Base-by-base conservation (phyloP, 495 filamentous ascomycete species). In the Talaromyces liani region DNA sequence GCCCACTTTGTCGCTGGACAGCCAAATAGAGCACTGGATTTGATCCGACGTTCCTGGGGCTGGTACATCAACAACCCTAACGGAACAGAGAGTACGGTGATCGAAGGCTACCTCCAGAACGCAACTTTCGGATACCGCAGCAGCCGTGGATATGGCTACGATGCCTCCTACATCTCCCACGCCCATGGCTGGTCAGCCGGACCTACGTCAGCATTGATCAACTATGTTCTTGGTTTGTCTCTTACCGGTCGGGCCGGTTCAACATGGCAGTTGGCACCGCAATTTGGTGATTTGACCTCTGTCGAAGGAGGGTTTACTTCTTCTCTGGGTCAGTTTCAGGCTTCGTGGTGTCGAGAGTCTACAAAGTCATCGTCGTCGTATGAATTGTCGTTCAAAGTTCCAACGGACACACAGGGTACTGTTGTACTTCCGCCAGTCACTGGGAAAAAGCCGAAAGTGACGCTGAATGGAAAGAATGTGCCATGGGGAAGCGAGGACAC, bases 111-210 rank as follows among this genome's bases (percentile, higher is more conserved):
- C 65, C 70, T 82, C 10, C 71, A 69, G 2, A 80, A 86, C 68
- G 85, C 84, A 22, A 71, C 78, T 24, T 71, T 84, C 31, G 81
- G 84, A 45, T 88, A 89, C 68, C 73, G 83, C 6, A 79, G 80
- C 51, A 78, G 75, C 47, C 68, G 73, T 24, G 76, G 74, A 14
- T 78, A 76, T 56, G 24, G 55, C 31, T 70, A 74, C 60, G 73
- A 78, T 45, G 53, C 70, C 9, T 75, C 75, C 2, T 77, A 78
- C 63, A 69, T 77, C 18, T 77, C 74, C 4, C 85, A 87, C 63
- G 80, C 85, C 0, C 86, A 88, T 65, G 85, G 85, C 0, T 88
- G 85, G 85, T 75, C 81, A 0, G 75, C 81, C 4, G 83, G 84
- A 9, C 85, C 85, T 4, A 88, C 85, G 7, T 78, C 77, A 8